Percentiles rank a stretch among this genome's conserved stretches.
Conservation (phyloP, 257 asterid genomes). For the Gentiana macrophylla region DNA sequence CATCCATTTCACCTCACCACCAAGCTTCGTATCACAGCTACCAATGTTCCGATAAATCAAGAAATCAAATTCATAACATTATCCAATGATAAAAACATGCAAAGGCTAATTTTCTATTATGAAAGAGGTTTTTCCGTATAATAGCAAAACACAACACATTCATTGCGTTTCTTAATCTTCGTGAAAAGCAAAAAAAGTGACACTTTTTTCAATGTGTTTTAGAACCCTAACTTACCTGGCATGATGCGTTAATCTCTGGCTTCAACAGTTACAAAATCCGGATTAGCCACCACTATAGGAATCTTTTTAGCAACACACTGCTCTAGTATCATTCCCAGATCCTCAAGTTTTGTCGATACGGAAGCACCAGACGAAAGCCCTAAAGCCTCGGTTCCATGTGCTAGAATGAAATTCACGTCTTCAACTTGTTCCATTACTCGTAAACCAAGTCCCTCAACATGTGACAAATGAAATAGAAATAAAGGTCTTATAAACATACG, state of each 20-base stretch:
- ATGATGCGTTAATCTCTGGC: slow-evolving; percentile 78
- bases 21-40: slow-evolving; percentile 73
- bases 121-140: too few species aligned
- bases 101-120: too few species aligned
- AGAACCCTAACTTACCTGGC: slow-evolving; percentile 47
- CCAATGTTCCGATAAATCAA: slow-evolving; percentile 55
- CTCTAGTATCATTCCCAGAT: slow-evolving; percentile 66
- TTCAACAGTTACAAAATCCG: slow-evolving; percentile 96
- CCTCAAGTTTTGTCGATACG: slow-evolving; percentile 50
- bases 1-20: slow-evolving; percentile 99
- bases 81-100: too few species aligned
- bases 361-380: slow-evolving; percentile 78
- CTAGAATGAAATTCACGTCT: slow-evolving; percentile 78
- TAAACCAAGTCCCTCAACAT: too few species aligned
- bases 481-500: too few species aligned
- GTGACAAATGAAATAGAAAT: too few species aligned
- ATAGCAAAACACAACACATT: too few species aligned
- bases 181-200: too few species aligned
- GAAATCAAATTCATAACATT: neutral
- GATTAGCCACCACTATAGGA: slow-evolving; percentile 96
- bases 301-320: slow-evolving; percentile 68
- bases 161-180: too few species aligned
- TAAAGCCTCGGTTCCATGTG: slow-evolving; percentile 95
- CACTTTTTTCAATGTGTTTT: too few species aligned
- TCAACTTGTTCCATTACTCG: slow-evolving; percentile 62